Evolutionary conservation across 1,139 yeast species (phyloP).

Genomic region (Magnusiomyces ingens): DNA sequence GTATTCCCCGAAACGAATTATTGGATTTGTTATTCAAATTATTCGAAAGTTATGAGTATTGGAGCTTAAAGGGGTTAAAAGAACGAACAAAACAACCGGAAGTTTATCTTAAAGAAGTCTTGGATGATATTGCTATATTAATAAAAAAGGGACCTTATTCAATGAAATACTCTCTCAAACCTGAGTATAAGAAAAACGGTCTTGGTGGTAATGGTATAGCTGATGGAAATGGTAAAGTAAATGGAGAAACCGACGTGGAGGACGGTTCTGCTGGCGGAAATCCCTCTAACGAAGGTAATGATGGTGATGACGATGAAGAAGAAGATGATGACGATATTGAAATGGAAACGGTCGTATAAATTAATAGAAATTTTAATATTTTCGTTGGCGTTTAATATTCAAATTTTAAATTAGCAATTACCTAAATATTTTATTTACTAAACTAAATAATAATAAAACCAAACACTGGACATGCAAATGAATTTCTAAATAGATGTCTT

Average conservation of each 20-base stretch:
- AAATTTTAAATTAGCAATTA: background rate
- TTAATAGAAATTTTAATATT: background rate
- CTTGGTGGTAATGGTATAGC: conserved; percentile 37
- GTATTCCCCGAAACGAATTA: conserved; percentile 90
- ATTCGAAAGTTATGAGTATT: conserved; percentile 92
- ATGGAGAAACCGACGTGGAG: conserved; percentile 19
- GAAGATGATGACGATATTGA: conserved; percentile 31
- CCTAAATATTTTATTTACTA: too few species aligned
- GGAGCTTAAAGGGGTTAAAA: conserved; percentile 91
- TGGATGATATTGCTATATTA: conserved; percentile 82
- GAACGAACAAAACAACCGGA: conserved; percentile 97
- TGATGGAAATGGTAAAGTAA: conserved; percentile 23
- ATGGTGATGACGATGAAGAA: conserved; percentile 15
- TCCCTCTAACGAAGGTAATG: conserved; percentile 8
- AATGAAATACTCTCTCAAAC: conserved; percentile 79
- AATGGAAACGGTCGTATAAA: conserved; percentile 25
- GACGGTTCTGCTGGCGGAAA: conserved; percentile 8
- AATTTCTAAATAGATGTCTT: background rate
- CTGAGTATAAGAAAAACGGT: conserved; percentile 57
- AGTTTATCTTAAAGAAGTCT: conserved; percentile 79
- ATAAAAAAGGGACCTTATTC: conserved; percentile 96
- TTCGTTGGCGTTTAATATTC: background rate
- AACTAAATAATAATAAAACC: too few species aligned
- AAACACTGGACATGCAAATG: background rate
- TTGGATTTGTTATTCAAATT: conserved; percentile 80